These are phyloP conservation scores for Spergularia azorica DNA, from an alignment of 179 eudicot species.

Conservation along the genomic window DNA sequence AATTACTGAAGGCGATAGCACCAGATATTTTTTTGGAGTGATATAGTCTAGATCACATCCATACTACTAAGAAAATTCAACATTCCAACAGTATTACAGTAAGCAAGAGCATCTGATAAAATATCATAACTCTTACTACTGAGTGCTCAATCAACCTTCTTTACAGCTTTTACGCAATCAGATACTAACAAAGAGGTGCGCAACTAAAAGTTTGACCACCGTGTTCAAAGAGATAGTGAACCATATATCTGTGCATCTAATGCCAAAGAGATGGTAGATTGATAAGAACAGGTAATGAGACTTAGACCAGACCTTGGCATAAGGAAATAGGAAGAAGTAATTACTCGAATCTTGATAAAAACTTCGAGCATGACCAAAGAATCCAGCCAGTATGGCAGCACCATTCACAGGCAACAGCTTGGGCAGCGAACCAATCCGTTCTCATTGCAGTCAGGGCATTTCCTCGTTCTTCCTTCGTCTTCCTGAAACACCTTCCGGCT, in stretches of 20 bases:
- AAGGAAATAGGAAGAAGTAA: slow-evolving; percentile 15
- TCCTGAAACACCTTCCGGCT: slow-evolving; percentile 78
- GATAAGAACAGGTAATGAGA: slow-evolving; percentile 12
- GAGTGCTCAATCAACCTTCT: slow-evolving; percentile 8
- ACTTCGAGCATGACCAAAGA: background rate
- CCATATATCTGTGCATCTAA: slow-evolving; percentile 14
- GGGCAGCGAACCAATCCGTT: slow-evolving; percentile 92
- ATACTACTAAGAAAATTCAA: background rate
- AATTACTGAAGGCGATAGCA: background rate
- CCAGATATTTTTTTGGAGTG: background rate
- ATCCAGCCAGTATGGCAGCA: background rate
- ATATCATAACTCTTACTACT: background rate
- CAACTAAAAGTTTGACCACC: slow-evolving; percentile 12
- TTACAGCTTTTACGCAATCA: slow-evolving; percentile 19
- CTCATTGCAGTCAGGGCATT: slow-evolving; percentile 82
- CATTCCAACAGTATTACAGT: too few species aligned
- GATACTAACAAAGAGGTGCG: slow-evolving; percentile 15
- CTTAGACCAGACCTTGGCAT: slow-evolving; percentile 12
- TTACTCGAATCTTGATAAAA: slow-evolving; percentile 16
- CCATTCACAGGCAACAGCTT: slow-evolving; percentile 45
- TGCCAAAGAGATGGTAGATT: slow-evolving; percentile 13
- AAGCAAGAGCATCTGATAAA: too few species aligned
- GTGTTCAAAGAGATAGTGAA: slow-evolving; percentile 34
- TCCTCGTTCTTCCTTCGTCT: slow-evolving; percentile 60
- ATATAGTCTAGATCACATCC: background rate